Base-by-base conservation (phyloP, 1,284 basidiomycete genomes). In the Lentinula novae-zelandiae region DNA sequence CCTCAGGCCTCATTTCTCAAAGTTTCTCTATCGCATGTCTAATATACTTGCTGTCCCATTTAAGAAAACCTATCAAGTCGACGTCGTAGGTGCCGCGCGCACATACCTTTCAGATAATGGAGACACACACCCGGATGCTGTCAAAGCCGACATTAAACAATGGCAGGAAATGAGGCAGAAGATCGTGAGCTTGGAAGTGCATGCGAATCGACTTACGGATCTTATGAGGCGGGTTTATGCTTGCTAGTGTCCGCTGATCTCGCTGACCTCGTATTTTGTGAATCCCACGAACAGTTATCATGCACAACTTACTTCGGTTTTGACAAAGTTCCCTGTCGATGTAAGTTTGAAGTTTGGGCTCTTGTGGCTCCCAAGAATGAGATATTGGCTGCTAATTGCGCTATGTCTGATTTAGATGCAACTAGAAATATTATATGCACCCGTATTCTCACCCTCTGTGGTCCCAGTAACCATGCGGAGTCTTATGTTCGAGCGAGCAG, bases 81-180 rank as follows among this genome's bases (percentile, higher is more conserved):
- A 85, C 22, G 76, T 95, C 63, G 80, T 81, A 34, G 73, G 81
- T 27, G 77, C 85, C 5, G 78, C 90, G 0, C 81, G 86, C 48
- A 76, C 78, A 46, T 93, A 95, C 73, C 88, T 97, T 54, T 77
- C 80, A n/a, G 69, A 84, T 54, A 85, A 90, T 71, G 79, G 82
- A 6, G 88, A 90, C 48, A 84, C 87, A n/a, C 92, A 96, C 69
- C 93, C 95, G 0, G 93, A 95, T 67, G 86, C 89, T n/a, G 96
- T 95, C 76, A 87, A 81, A 71, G 79, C 81, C 67, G 95, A 98
- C 72, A 85, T 96, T 55, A 80, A 80, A 8, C 74, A 75, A 33
- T 93, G 95, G 83, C 84, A 87, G 56, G 71, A 75, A 4, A 76
- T 96, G 58, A 81, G 95, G 39, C 84, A 82, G 57, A 81, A 86